Evolutionary conservation across 78 protist species (phyloP), one percentile per base, ranked within the genome.

Genomic region (Dictyostelium firmibasis): DNA sequence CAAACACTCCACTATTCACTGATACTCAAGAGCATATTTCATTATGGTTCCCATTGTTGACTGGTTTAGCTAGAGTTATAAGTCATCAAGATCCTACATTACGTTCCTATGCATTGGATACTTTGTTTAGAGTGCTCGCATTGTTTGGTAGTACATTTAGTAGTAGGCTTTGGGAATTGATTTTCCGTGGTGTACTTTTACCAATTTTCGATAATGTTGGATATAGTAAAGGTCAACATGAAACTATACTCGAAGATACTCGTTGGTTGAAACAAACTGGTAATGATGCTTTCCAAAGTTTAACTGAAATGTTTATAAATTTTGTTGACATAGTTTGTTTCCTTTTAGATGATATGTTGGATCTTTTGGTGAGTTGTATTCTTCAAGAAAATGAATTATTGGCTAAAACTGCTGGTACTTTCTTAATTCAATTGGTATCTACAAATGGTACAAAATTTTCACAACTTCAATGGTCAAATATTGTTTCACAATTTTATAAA

Each of bases 161-260:
- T 3, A 5, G 75, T 20, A 70, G 81, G 33, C 86, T 97, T 81
- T 98, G 99, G 99, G 92, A 85, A 81, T 84, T 97, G 36, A 88
- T 98, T 20, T 97, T 98, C 85, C 83, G 96, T 13, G 99, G 99
- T 44, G 98, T 98, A 5, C 77, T 98, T 16, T 85, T 97, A 60
- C 99, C 99, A 23, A 93, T 98, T 25, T 98, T 98, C 23, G 98
- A 96, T 89, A 97, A 97, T 81, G 92, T 92, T 0, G 93, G 97
- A 6, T 95, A 95, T 16, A 41, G 86, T 6, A 84, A 85, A 76
- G 93, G 97, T 23, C 85, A 81, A 50, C 27, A 84, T 11, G 96
- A 85, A 53, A 81, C 83, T 0, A 41, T 96, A 2, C n/a, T 91
- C 2, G 94, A 96, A 16, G 96, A 96, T 33, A 96, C 88, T 82